These are phyloP conservation scores for Diaporthe citri DNA, from an alignment of 2,329 filamentous ascomycete genomes.

Conservation along the genomic window DNA sequence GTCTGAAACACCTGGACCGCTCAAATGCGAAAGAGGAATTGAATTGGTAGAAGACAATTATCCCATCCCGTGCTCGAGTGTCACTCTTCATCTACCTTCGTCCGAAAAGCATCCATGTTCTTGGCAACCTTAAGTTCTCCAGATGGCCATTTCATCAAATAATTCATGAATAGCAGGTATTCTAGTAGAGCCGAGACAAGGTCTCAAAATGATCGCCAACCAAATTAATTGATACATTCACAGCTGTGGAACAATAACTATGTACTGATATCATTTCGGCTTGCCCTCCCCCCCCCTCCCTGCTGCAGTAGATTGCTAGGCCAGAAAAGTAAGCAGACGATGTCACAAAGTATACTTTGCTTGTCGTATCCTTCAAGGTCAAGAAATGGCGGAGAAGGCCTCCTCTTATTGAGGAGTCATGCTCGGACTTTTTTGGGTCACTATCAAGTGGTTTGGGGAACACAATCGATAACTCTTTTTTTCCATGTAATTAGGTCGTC, in stretches of 20 bases:
- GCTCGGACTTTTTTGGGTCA: background rate
- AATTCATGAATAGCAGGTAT: background rate
- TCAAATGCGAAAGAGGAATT: background rate
- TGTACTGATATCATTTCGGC: background rate
- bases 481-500: background rate
- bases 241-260: background rate
- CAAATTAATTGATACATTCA: background rate
- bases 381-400: background rate
- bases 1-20: background rate
- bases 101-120: background rate
- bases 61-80: background rate
- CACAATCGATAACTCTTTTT: background rate
- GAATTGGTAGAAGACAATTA: background rate
- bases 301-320: background rate
- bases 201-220: background rate
- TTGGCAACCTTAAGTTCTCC: background rate
- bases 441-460: background rate
- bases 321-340: background rate
- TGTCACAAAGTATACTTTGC: background rate
- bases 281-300: background rate
- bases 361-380: background rate
- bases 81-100: background rate
- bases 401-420: background rate
- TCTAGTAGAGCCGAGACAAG: background rate
- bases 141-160: background rate